A percentile compares a stretch with the other conserved stretches of the same genome.
phyloP scores from a whole-genome alignment of 192 early-diverging fungal genomes.

The Backusella macrospora region DNA sequence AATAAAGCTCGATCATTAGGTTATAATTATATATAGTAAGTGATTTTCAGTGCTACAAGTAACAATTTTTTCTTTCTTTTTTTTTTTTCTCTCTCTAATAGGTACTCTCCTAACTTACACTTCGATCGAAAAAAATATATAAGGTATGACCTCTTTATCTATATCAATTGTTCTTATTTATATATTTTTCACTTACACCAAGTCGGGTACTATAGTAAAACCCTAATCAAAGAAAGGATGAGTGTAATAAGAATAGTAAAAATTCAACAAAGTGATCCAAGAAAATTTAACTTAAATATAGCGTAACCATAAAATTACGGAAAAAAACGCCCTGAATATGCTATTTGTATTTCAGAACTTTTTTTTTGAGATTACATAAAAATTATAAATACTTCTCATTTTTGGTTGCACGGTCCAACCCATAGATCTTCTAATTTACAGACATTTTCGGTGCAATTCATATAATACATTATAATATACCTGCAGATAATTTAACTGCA shows the following conservation, averaged over 20 bases:
- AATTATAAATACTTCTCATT: background rate
- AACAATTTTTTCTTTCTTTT: too few species aligned
- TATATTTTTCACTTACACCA: constrained; percentile 1
- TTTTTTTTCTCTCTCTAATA: too few species aligned
- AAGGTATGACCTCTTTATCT: background rate
- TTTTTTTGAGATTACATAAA: background rate
- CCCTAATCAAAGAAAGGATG: background rate
- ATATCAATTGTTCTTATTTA: background rate
- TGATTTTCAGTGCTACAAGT: too few species aligned
- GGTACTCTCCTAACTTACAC: background rate
- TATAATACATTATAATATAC: too few species aligned
- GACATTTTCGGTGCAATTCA: too few species aligned
- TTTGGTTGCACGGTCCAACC: background rate
- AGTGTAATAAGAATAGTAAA: background rate
- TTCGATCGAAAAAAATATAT: background rate
- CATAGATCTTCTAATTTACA: background rate
- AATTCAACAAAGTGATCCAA: background rate
- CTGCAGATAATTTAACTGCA: background rate
- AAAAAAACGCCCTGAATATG: background rate
- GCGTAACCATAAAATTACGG: background rate
- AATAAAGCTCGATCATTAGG: too few species aligned
- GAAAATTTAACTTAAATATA: background rate
- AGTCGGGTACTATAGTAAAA: background rate
- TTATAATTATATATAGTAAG: too few species aligned
- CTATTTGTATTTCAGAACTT: background rate